phyloP scores from a whole-genome alignment of 768 basidiomycete genomes.

The Pisolithus sp. region DNA sequence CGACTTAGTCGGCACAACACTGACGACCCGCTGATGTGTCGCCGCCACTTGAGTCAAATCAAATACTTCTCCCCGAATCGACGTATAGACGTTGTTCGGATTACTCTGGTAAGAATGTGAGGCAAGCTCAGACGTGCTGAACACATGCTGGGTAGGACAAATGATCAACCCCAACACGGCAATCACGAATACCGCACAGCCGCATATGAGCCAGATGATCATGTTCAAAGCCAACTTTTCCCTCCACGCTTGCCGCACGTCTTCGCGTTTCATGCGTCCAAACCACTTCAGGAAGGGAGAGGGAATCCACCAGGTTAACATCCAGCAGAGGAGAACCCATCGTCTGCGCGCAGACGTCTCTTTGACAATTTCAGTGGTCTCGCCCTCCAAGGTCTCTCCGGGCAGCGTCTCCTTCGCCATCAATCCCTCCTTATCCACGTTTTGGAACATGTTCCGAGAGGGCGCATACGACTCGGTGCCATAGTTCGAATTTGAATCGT shows the following conservation, averaged over 20 bases:
- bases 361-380: conserved; percentile 82
- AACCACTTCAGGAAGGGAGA: conserved; percentile 57
- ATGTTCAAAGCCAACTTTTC: conserved; percentile 95
- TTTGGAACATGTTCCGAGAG: conserved; percentile 92
- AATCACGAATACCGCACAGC: conserved; percentile 87
- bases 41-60: conserved; percentile 66
- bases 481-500: conserved; percentile 73
- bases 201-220: conserved; percentile 93
- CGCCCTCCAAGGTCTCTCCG: conserved; percentile 81
- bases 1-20: conserved; percentile 67
- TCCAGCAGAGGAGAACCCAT: conserved; percentile 86
- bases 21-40: conserved; percentile 61
- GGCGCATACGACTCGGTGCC: conserved; percentile 94
- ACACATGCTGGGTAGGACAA: conserved; percentile 93
- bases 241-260: conserved; percentile 94
- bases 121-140: conserved; percentile 67
- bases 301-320: conserved; percentile 91
- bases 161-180: conserved; percentile 81
- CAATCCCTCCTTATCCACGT: conserved; percentile 64
- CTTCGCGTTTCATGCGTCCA: conserved; percentile 91
- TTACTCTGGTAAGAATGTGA: conserved; percentile 56
- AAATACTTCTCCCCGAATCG: conserved; percentile 93
- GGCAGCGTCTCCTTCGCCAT: conserved; percentile 79
- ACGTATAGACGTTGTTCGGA: conserved; percentile 72
- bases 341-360: conserved; percentile 73